Conservation (phyloP, 805 yeast species). For the Saccharomycopsis microspora region DNA sequence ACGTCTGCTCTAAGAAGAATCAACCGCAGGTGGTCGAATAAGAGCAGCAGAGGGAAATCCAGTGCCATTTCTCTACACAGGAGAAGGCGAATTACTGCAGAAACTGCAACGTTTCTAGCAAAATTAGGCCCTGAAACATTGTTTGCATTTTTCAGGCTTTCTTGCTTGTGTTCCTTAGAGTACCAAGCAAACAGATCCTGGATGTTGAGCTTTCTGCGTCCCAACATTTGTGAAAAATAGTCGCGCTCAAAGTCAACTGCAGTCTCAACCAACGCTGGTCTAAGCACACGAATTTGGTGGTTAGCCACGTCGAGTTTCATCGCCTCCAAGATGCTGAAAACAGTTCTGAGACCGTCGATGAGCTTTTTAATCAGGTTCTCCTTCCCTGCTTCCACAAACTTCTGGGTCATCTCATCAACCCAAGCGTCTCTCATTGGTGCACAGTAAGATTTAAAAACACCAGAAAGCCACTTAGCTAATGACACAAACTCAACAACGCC, state of each 20-base stretch:
- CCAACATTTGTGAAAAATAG: slow-evolving; percentile 38
- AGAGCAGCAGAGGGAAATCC: slow-evolving; percentile 73
- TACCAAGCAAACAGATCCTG: slow-evolving; percentile 60
- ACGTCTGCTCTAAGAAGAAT: slow-evolving; percentile 75
- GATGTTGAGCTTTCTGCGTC: slow-evolving; percentile 45
- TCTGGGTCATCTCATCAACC: slow-evolving; percentile 71
- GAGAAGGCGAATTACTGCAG: slow-evolving; percentile 49
- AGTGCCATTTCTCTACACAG: slow-evolving; percentile 73
- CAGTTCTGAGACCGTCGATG: slow-evolving; percentile 65
- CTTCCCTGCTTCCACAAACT: slow-evolving; percentile 27
- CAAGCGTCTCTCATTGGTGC: slow-evolving; percentile 92
- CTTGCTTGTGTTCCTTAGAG: slow-evolving; percentile 18
- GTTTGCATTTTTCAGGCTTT: slow-evolving; percentile 19
- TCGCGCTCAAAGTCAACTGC: slow-evolving; percentile 85
- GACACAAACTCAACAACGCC: slow-evolving; percentile 64
- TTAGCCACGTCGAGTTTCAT: slow-evolving; percentile 94
- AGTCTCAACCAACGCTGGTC: slow-evolving; percentile 77
- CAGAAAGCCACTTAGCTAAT: slow-evolving; percentile 63
- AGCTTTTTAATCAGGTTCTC: slow-evolving; percentile 37
- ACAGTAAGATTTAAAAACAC: slow-evolving; percentile 76
- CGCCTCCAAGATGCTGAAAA: slow-evolving; percentile 79
- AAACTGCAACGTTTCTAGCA: slow-evolving; percentile 30
- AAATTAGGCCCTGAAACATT: slow-evolving; percentile 18
- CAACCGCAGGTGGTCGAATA: slow-evolving; percentile 75
- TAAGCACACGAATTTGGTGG: slow-evolving; percentile 76